Evolutionary conservation across 441 rosid genomes (phyloP), one percentile per base, ranked within the genome.

Genomic region (Croton setiger): DNA sequence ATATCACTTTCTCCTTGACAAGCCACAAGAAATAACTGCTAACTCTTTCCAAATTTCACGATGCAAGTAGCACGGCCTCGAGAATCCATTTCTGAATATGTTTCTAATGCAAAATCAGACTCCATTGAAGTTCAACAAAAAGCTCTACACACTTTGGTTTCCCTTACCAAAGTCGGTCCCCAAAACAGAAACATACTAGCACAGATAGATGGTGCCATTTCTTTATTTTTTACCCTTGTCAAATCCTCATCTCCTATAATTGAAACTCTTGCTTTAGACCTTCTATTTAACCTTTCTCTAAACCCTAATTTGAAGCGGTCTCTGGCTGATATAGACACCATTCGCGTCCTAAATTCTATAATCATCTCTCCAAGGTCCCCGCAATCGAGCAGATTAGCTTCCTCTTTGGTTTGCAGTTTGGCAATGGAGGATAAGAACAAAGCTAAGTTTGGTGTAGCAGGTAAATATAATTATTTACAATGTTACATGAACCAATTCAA

Each of bases 371-470:
- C 81, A 3, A 62, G 35, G 49, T 80, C 82, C 53, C 72, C 73
- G 0, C 80, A 81, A 52, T 60, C 81, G 9, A 45, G 71, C 68
- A 75, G 74, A 56, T 60, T 82, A 18, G 86, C 84, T 45, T 82
- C 83, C 67, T 84, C 91, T 21, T 47, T 88, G 33, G 33, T 88
- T 11, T 83, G 88, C 72, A 88, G 90, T 76, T 60, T 86, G 69
- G 88, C 89, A 21, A 84, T 86, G 84, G 80, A 82, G 0, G 90
- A 86, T 82, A 83, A 83, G 69, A 86, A 88, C 82, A 88, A 88
- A 76, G 91, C 91, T 58, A 83, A 78, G 72, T 86, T 88, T 31
- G 93, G 90, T 0, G 86, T 83, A 1, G 86, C 83, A 0, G 87
- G 87, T 0, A n/a, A n/a, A n/a, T n/a, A n/a, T n/a, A n/a, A n/a